phyloP scores from a whole-genome alignment of 2,329 filamentous ascomycete species.

The Microsporum ferrugineum region DNA sequence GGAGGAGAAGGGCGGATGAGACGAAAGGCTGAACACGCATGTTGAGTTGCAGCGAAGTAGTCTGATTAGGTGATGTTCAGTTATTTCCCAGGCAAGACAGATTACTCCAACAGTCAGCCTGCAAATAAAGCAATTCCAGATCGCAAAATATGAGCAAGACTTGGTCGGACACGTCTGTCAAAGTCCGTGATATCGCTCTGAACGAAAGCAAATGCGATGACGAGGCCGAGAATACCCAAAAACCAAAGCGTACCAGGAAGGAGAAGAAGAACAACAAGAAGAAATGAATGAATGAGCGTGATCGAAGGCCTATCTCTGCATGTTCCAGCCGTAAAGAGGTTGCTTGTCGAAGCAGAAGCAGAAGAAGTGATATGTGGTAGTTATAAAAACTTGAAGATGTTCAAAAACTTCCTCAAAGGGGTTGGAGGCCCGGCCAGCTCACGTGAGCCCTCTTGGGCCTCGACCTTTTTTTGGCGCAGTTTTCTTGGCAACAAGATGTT shows the following conservation, averaged over 20 bases:
- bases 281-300: neutral
- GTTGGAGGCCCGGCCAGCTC: neutral
- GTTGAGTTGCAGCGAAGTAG: neutral
- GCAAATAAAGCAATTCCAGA: neutral
- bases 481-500: neutral
- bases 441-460: neutral
- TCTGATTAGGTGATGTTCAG: neutral
- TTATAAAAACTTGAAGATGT: neutral
- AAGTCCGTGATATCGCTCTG: neutral
- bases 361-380: neutral
- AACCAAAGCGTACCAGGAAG: neutral
- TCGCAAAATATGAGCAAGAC: neutral
- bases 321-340: neutral
- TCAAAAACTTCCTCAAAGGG: neutral
- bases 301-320: neutral
- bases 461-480: neutral
- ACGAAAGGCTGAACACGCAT: constrained; percentile 14
- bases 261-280: neutral
- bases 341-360: neutral
- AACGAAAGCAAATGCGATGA: neutral
- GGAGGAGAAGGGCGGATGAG: constrained; percentile 11
- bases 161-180: neutral
- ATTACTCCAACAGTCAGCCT: neutral
- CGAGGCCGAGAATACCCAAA: neutral
- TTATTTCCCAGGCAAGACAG: neutral